Evolutionary conservation across 1,139 yeast species (phyloP).

Genomic region (Candida albicans): DNA sequence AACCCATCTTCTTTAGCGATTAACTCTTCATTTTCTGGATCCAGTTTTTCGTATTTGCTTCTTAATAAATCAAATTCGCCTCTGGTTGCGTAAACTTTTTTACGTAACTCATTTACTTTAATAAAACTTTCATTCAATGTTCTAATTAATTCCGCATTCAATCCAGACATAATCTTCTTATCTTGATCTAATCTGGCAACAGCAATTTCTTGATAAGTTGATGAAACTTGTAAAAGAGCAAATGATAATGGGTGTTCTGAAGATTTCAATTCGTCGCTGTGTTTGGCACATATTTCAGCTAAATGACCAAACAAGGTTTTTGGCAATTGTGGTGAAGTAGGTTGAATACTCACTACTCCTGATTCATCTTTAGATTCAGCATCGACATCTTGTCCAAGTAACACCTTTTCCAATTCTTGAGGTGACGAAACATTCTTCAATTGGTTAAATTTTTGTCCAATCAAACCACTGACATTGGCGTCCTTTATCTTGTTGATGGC

Average conservation of each 20-base stretch:
- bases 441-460: conserved; percentile 55
- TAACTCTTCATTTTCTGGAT: conserved; percentile 51
- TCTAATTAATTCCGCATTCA: conserved; percentile 54
- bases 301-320: conserved; percentile 49
- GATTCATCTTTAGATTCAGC: conserved; percentile 14
- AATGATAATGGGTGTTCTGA: conserved; percentile 50
- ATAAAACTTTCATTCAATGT: conserved; percentile 58
- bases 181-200: conserved; percentile 67
- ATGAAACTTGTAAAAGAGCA: conserved; percentile 56
- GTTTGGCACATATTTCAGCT: conserved; percentile 34
- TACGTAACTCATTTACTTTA: conserved; percentile 60
- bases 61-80: conserved; percentile 69
- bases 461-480: conserved; percentile 60
- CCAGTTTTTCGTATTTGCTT: conserved; percentile 33
- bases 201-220: conserved; percentile 61
- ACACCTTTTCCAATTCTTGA: conserved; percentile 60
- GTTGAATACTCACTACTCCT: conserved; percentile 29
- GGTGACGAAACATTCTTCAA: conserved; percentile 62
- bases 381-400: conserved; percentile 29
- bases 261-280: conserved; percentile 42
- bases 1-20: conserved; percentile 75
- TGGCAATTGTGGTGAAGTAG: conserved; percentile 36
- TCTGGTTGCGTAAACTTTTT: conserved; percentile 67
- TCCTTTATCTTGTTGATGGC: conserved; percentile 48
- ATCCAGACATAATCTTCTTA: conserved; percentile 52